A percentile compares a stretch with the other conserved stretches of the same genome.
phyloP scores from a whole-genome alignment of 331 rosid species.

The Rosa hybrid region DNA sequence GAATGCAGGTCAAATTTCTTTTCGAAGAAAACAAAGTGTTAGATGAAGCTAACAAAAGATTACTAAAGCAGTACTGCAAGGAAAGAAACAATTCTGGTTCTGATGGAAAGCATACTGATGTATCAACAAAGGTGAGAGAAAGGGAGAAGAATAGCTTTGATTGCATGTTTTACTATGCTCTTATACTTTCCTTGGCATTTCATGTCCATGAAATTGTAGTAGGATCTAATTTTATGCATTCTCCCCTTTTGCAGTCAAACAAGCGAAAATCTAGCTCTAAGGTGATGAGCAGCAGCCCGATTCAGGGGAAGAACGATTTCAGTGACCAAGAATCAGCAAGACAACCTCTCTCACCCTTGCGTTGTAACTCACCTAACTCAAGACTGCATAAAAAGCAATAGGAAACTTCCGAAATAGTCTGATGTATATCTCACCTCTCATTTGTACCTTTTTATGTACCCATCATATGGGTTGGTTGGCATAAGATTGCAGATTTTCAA shows the following conservation, averaged over 20 bases:
- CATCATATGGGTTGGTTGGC: background rate
- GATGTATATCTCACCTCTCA: constrained; percentile 16
- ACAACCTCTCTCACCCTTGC: constrained; percentile 76
- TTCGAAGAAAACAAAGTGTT: constrained; percentile 65
- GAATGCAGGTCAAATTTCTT: constrained; percentile 66
- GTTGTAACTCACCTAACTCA: constrained; percentile 64
- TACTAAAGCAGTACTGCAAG: constrained; percentile 43
- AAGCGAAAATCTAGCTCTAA: constrained; percentile 70
- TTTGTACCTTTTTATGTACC: constrained; percentile 6
- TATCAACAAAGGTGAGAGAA: constrained; percentile 67
- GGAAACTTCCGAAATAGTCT: constrained; percentile 2
- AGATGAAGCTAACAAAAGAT: constrained; percentile 61
- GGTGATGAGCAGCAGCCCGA: constrained; percentile 44
- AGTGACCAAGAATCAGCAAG: constrained; percentile 54
- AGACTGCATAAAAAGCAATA: constrained; percentile 54
- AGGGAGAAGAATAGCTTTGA: background rate
- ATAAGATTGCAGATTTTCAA: background rate
- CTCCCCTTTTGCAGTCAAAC: constrained; percentile 66
- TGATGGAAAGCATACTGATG: constrained; percentile 53
- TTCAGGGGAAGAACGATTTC: constrained; percentile 64
- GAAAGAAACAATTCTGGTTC: constrained; percentile 58
- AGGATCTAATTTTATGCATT: constrained; percentile 8
- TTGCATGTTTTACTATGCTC: background rate
- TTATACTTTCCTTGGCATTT: background rate
- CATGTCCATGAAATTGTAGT: background rate